A percentile compares a stretch with the other conserved stretches of the same genome.
Evolutionary conservation across 192 early-diverging fungal genomes (phyloP).

Genomic region (Coemansia sp.): DNA sequence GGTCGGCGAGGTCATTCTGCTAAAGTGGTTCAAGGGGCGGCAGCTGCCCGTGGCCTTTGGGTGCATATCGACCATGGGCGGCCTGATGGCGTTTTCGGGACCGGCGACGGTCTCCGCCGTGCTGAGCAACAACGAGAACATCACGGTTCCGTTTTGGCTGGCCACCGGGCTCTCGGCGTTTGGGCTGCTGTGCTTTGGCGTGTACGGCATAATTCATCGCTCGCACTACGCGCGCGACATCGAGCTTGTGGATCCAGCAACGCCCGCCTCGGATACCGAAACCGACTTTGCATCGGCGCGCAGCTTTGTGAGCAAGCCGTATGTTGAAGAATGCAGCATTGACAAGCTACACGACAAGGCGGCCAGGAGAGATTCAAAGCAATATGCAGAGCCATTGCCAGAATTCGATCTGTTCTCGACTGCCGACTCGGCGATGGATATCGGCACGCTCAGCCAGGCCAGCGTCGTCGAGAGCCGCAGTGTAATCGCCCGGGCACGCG

Average conservation of each 20-base stretch:
- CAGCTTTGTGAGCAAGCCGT: conserved; percentile 2
- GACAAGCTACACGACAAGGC: background rate
- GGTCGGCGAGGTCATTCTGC: conserved; percentile 52
- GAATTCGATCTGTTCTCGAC: background rate
- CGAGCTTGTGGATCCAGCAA: background rate
- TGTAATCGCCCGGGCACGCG: background rate
- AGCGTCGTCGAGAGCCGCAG: background rate
- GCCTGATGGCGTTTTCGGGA: conserved; percentile 43
- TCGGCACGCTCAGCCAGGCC: background rate
- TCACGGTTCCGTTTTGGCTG: conserved; percentile 50
- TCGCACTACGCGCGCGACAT: conserved; percentile 37
- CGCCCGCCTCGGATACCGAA: background rate
- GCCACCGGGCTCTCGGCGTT: conserved; percentile 54
- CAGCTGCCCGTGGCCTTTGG: conserved; percentile 49
- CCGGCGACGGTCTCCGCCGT: conserved; percentile 40
- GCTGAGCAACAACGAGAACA: conserved; percentile 27
- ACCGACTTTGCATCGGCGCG: background rate
- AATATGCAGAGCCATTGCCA: background rate
- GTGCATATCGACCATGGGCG: conserved; percentile 37
- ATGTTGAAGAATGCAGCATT: background rate
- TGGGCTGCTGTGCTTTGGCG: conserved; percentile 48
- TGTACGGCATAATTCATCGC: conserved; percentile 53
- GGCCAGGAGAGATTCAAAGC: background rate
- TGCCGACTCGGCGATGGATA: background rate
- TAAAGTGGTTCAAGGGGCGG: conserved; percentile 52